Base-by-base conservation (phyloP, 2,329 filamentous ascomycete genomes). In the Paecilomyces sp. region DNA sequence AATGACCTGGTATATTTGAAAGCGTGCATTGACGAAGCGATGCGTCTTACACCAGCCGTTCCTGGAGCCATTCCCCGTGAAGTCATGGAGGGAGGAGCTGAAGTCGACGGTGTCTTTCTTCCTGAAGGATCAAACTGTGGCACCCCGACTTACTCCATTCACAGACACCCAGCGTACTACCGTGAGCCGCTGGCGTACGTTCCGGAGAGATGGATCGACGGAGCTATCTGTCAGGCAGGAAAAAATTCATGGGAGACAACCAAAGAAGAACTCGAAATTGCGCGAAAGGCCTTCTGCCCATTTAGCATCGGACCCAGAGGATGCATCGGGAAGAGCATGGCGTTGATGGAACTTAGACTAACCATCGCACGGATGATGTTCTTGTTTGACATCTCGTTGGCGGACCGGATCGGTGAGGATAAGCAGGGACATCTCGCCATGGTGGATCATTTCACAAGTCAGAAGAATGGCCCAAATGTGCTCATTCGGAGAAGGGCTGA, bases 271-370 rank as follows among this genome's bases (percentile, higher is more conserved):
- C 68, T 74, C 57, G 73, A 76, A 2, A 68, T 77, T 4, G 87
- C 88, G 1, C 83, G 88, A 56, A 81, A 80, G 34, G 89, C 89
- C 0, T 93, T 90, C 74, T 91, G 87, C 63, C 88, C 90, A 7
- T 79, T 79, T 56, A 75, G 72, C 51, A 73, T 77, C 41, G 76
- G 76, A 0, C 74, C 73, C 1, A 70, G 76, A 1, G 75, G 75
- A 1, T 79, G 76, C 57, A 72, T 76, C 60, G 76, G 76, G 4
- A 78, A 78, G 64, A 71, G 71, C 47, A 71, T 79, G 72, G 76
- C 76, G 1, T 70, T 76, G 55, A 73, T 76, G 68, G 76, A 78
- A 61, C 71, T 78, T 67, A 67, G 68, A n/a, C 58, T 76, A 56
- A 74, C 74, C 7, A 58, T 77, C 52, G 75, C 75, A 13, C 68